Base-by-base conservation (phyloP, 192 early-diverging fungal genomes). In the Coemansia guatemalensis region DNA sequence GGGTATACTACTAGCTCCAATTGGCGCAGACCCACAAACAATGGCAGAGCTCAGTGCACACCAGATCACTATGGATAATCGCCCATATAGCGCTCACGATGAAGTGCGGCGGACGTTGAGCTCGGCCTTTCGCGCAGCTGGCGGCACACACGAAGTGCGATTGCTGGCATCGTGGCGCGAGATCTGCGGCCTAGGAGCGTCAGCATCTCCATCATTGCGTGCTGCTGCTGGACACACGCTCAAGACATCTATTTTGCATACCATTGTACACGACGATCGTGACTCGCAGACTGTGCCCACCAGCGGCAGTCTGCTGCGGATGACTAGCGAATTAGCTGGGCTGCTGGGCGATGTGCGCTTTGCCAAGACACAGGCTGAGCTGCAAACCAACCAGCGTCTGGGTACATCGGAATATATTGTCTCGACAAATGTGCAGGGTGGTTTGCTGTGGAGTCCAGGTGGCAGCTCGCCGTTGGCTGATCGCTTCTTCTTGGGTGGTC, bases 401-500 rank as follows among this genome's bases (percentile, higher is more conserved):
- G 82, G 80, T 25, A 14, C 53, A 65, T 62, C 60, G 39, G 83
- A 85, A 8, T 92, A 82, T 69, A 49, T 65, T n/a, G 60, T 86
- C 9, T 70, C 61, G 26, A 56, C 81, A 0, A 82, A 82, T 14
- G 26, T 77, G 14, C 85, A 88, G 27, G 85, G 61, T 12, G 96
- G 96, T 20, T 63, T 92, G 9, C 50, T 97, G 57, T 83, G 85
- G 56, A 82, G 87, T 4, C 56, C 91, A 4, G 73, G 27, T 11
- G 1, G 73, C 29, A 69, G 25, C 25, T 85, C 91, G 39, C 81
- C 85, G n/a, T 74, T 96, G 18, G 85, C 87, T 8, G 96, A 99
- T 78, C 82, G 93, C 29, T 95, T 97, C 73, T 85, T 88, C 62
- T 71, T 99, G 22, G 96, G 96, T 27, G 96, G 96, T 6, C 88